These are phyloP conservation scores for Exophiala sp. DNA, from an alignment of 2,329 filamentous ascomycete species.

Conservation along the genomic window DNA sequence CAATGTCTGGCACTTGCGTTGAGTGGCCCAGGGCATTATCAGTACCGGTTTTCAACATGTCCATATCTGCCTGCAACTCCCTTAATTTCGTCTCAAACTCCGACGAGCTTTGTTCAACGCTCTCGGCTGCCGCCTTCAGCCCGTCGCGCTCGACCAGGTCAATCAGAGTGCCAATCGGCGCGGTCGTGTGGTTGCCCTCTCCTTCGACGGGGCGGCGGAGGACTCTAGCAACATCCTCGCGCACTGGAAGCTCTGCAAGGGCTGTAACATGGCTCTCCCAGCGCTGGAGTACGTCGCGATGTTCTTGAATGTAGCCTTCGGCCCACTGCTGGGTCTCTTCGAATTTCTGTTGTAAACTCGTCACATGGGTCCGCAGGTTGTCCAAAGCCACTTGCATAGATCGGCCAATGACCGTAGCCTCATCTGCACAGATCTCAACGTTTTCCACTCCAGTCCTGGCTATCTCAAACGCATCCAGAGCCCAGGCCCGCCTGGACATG, in stretches of 20 bases:
- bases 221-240: slow-evolving; percentile 39
- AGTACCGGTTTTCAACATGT: slow-evolving; percentile 22
- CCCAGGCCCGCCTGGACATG: slow-evolving; percentile 74
- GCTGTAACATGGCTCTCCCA: slow-evolving; percentile 38
- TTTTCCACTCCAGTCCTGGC: slow-evolving; percentile 62
- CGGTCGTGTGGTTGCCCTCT: neutral
- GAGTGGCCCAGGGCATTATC: slow-evolving; percentile 8
- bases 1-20: slow-evolving; percentile 21
- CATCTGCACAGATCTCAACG: slow-evolving; percentile 42
- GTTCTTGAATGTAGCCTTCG: slow-evolving; percentile 41
- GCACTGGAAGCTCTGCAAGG: slow-evolving; percentile 39
- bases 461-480: slow-evolving; percentile 61
- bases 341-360: slow-evolving; percentile 41
- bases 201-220: slow-evolving; percentile 27
- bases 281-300: slow-evolving; percentile 39
- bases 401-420: slow-evolving; percentile 69
- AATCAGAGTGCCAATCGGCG: slow-evolving; percentile 23
- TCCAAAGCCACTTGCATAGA: slow-evolving; percentile 78
- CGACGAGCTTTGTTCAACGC: slow-evolving; percentile 17
- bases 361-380: slow-evolving; percentile 54
- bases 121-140: slow-evolving; percentile 19
- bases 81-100: slow-evolving; percentile 21
- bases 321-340: slow-evolving; percentile 45
- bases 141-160: slow-evolving; percentile 20
- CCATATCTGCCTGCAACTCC: slow-evolving; percentile 15